Percentiles rank a stretch among this genome's conserved stretches.
Conservation (phyloP, 108 stramenopile genomes). For the Cyclotella kingstonii region DNA sequence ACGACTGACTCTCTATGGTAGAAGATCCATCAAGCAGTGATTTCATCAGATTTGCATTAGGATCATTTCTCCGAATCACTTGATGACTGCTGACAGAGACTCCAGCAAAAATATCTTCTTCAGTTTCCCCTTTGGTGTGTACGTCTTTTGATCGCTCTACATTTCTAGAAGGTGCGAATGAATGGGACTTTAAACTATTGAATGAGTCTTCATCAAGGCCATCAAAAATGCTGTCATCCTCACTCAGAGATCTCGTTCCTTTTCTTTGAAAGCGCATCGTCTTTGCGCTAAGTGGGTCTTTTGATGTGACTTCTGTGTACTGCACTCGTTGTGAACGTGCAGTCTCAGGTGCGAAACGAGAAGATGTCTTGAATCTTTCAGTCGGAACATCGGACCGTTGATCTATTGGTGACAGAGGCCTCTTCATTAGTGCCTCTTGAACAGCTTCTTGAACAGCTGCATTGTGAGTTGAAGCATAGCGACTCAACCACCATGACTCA, state of each 20-base stretch:
- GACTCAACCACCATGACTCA: slow-evolving; percentile 48
- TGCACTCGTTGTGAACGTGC: neutral
- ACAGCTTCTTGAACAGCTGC: slow-evolving; percentile 40
- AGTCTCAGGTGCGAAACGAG: slow-evolving; percentile 6
- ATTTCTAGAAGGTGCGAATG: neutral
- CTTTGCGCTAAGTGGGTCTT: slow-evolving; percentile 7
- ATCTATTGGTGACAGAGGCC: neutral
- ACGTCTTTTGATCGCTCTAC: neutral
- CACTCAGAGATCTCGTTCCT: slow-evolving; percentile 1
- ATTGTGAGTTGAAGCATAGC: slow-evolving; percentile 33
- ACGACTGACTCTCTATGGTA: slow-evolving; percentile 20
- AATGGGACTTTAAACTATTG: neutral
- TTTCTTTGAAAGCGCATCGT: neutral
- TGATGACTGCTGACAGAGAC: slow-evolving; percentile 30
- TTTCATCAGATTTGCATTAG: slow-evolving; percentile 26
- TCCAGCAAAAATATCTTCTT: slow-evolving; percentile 46
- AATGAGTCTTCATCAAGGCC: slow-evolving; percentile 24
- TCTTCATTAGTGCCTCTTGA: slow-evolving; percentile 36
- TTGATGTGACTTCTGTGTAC: neutral
- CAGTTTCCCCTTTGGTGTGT: slow-evolving; percentile 18
- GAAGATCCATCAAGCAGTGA: slow-evolving; percentile 39
- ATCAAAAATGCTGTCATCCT: slow-evolving; percentile 42
- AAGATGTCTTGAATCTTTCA: neutral
- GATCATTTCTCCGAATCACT: slow-evolving; percentile 16
- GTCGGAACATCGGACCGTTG: slow-evolving; percentile 11